Conservation (phyloP, 148 eudicot genomes). For the Camellia japonica region DNA sequence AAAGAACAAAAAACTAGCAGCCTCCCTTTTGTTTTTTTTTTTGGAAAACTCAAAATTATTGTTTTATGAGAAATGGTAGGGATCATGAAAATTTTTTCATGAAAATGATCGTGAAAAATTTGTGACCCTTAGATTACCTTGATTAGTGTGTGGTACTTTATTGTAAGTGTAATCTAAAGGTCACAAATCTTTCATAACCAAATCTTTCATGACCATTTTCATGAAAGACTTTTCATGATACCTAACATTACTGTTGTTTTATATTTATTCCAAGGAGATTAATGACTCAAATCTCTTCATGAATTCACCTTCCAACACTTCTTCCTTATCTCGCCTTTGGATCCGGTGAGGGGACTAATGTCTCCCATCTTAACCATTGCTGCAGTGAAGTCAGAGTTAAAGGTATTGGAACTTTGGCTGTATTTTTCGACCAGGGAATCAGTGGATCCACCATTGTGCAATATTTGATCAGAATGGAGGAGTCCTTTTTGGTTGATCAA, state of each 20-base stretch:
- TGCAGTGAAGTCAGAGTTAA: not conserved
- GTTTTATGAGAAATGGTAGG: too few species aligned
- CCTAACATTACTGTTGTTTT: too few species aligned
- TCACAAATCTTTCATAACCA: too few species aligned
- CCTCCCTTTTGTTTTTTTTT: not conserved
- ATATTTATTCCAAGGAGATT: not conserved
- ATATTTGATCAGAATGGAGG: conserved; percentile 33
- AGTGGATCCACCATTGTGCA: conserved; percentile 13
- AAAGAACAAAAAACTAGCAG: not conserved
- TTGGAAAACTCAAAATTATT: not conserved
- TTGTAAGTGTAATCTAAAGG: too few species aligned
- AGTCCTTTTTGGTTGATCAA: conserved; percentile 31
- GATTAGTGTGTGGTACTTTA: too few species aligned
- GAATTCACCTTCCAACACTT: conserved; percentile 35
- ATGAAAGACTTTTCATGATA: too few species aligned
- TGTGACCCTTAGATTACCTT: too few species aligned
- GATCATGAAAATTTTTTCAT: too few species aligned
- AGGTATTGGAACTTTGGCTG: not conserved
- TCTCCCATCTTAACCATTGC: conserved; percentile 22
- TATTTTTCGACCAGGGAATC: conserved; percentile 9
- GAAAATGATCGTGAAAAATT: too few species aligned
- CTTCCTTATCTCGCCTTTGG: conserved; percentile 17
- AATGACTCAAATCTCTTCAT: not conserved
- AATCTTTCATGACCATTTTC: too few species aligned
- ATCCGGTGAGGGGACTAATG: conserved; percentile 18